phyloP scores from a whole-genome alignment of 2,329 filamentous ascomycete species.

The Epichloe gansuensis region DNA sequence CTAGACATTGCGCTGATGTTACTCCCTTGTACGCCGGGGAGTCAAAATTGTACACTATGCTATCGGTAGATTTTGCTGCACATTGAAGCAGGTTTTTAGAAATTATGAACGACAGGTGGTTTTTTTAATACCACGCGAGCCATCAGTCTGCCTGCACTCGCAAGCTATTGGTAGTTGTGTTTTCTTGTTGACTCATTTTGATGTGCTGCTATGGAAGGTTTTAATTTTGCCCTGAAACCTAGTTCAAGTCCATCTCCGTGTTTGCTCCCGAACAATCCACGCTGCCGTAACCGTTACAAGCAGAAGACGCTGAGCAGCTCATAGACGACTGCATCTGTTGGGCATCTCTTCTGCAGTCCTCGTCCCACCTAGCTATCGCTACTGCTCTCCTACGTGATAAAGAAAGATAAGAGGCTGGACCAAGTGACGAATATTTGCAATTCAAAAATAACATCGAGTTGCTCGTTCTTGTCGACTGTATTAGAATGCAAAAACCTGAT shows the following conservation, averaged over 20 bases:
- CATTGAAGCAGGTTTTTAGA: no score
- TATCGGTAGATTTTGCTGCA: no score
- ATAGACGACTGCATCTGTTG: not conserved
- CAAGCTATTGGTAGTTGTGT: no score
- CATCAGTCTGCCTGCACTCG: no score
- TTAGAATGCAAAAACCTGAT: conserved; percentile 91
- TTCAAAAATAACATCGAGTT: not conserved
- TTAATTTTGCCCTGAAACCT: not conserved
- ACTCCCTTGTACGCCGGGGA: no score
- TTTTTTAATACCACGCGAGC: no score
- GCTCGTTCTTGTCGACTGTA: not conserved
- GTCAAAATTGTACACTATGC: no score
- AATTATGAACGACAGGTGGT: no score
- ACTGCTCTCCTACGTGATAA: no score
- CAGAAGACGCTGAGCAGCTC: not conserved
- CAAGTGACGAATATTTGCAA: not conserved
- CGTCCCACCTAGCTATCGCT: not conserved
- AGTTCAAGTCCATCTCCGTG: not conserved
- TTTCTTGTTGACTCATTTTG: not conserved
- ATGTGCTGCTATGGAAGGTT: not conserved
- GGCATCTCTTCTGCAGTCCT: not conserved
- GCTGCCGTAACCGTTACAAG: not conserved
- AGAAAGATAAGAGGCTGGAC: not conserved
- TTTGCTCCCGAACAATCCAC: not conserved
- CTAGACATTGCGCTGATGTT: no score